Conservation (phyloP, 148 eudicot genomes). For the Polygonum aviculare region DNA sequence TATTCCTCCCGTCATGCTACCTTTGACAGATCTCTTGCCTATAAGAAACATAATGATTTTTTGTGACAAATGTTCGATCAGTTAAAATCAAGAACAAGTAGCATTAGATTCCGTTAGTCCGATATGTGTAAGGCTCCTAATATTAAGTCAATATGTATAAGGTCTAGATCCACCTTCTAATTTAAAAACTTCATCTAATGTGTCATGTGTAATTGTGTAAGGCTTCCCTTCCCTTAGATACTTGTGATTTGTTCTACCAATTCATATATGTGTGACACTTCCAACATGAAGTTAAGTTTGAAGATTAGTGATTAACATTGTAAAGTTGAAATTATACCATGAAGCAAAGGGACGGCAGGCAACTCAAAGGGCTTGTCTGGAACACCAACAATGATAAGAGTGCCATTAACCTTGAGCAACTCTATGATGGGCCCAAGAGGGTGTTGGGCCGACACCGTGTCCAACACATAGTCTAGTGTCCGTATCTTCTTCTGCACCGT, state of each 20-base stretch:
- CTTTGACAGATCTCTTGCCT: conserved; percentile 71
- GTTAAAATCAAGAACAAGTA: neutral
- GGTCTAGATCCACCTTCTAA: no score
- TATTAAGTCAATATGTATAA: no score
- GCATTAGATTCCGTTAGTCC: no score
- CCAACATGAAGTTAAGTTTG: neutral
- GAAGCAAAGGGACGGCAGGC: conserved; percentile 70
- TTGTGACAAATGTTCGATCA: no score
- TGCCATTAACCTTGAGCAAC: conserved; percentile 69
- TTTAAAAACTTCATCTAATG: no score
- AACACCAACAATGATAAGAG: conserved; percentile 69
- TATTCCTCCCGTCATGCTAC: conserved; percentile 79
- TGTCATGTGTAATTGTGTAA: no score
- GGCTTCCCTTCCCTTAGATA: no score
- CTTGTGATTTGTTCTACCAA: no score
- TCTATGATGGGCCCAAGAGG: conserved; percentile 67
- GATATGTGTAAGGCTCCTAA: no score
- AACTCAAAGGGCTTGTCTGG: conserved; percentile 85
- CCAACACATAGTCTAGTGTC: conserved; percentile 62
- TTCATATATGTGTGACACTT: no score
- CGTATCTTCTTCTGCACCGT: conserved; percentile 41
- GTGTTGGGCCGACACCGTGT: conserved; percentile 78
- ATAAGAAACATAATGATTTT: neutral
- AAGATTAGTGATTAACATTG: neutral
- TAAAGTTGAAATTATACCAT: conserved; percentile 31